Percentiles rank a stretch among this genome's conserved stretches.
These are phyloP conservation scores for Pleurotus tuber-regium DNA, from an alignment of 768 basidiomycete genomes.

Conservation along the genomic window DNA sequence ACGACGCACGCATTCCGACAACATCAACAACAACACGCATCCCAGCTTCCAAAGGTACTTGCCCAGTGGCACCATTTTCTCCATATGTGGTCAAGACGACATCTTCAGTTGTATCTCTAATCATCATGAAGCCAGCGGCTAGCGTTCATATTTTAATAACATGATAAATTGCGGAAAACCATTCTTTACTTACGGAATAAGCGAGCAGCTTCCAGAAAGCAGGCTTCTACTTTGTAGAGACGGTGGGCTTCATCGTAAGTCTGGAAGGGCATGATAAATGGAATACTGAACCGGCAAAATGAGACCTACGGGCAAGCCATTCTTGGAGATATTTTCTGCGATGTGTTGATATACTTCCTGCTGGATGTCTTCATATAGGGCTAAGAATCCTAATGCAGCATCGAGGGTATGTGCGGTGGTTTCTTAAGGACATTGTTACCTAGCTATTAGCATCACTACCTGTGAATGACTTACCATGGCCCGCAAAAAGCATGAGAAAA, in stretches of 20 bases:
- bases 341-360: constrained; percentile 46
- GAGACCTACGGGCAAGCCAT: constrained; percentile 29
- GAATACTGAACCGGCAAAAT: not conserved
- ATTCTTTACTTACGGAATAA: constrained; percentile 38
- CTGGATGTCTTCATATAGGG: constrained; percentile 44
- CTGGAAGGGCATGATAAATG: constrained; percentile 17
- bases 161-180: not conserved
- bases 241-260: constrained; percentile 35
- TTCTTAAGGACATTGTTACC: constrained; percentile 28
- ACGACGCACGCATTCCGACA: constrained; percentile 43
- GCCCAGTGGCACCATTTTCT: not conserved
- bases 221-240: constrained; percentile 41
- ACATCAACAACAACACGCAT: constrained; percentile 38
- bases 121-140: constrained; percentile 39
- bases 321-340: constrained; percentile 29
- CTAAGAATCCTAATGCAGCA: constrained; percentile 44
- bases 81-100: constrained; percentile 36
- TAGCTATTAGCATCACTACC: not conserved
- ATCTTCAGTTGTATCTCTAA: constrained; percentile 41
- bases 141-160: not conserved
- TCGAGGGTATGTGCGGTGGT: constrained; percentile 50
- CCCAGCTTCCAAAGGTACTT: not conserved
- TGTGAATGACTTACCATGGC: constrained; percentile 40
- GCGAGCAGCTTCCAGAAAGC: constrained; percentile 40
- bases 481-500: constrained; percentile 52